These are phyloP conservation scores for Orobanche coerulescens DNA, from an alignment of 257 asterid species.

Conservation along the genomic window DNA sequence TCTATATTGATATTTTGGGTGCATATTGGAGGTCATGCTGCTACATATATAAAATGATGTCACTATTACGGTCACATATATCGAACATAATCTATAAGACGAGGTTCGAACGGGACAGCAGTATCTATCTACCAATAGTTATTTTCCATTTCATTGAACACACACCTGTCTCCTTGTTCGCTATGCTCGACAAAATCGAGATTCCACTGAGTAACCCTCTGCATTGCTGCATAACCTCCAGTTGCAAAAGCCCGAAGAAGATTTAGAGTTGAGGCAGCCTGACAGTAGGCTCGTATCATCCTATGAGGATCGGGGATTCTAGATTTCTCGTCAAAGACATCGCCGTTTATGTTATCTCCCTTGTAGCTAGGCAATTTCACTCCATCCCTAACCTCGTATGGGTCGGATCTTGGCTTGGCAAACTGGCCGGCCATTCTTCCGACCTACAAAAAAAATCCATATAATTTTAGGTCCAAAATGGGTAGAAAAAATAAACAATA, in stretches of 20 bases:
- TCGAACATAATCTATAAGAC: too few relatives aligned
- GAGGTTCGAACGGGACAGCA: background rate
- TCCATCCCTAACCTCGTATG: slow-evolving; percentile 54
- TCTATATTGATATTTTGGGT: too few relatives aligned
- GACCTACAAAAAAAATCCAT: slow-evolving; percentile 34
- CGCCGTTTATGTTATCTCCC: slow-evolving; percentile 79
- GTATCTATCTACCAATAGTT: background rate
- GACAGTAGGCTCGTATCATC: slow-evolving; percentile 77
- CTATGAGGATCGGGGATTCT: slow-evolving; percentile 78
- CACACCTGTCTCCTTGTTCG: slow-evolving; percentile 86
- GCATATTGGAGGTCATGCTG: too few relatives aligned
- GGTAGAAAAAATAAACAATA: too few relatives aligned
- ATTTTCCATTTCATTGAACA: background rate
- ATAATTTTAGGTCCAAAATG: slow-evolving; percentile 17
- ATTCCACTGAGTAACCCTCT: slow-evolving; percentile 81
- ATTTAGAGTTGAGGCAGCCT: slow-evolving; percentile 78
- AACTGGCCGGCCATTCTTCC: slow-evolving; percentile 91
- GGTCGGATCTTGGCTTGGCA: slow-evolving; percentile 69
- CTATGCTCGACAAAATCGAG: slow-evolving; percentile 77
- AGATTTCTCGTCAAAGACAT: slow-evolving; percentile 51
- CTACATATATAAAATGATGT: too few relatives aligned
- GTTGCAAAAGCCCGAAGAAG: slow-evolving; percentile 83
- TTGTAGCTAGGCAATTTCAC: slow-evolving; percentile 80
- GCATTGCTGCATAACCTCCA: slow-evolving; percentile 90
- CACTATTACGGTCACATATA: too few relatives aligned